Conservation (phyloP, 371 early-diverging fungal species). For the Cokeromyces recurvatus region DNA sequence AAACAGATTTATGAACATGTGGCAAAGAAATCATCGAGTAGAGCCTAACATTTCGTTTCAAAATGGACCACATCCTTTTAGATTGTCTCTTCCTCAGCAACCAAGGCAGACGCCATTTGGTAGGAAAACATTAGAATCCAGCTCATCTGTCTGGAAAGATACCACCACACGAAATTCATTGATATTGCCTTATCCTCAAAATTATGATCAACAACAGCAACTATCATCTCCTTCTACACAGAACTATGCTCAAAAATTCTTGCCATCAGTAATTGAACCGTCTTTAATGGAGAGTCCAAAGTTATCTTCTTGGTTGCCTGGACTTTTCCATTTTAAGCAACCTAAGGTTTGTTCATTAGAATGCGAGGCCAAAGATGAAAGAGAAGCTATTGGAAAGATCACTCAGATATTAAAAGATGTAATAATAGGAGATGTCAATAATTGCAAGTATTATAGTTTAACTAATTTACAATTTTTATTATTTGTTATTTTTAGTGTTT, state of each 20-base stretch:
- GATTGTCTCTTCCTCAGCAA: too few species aligned
- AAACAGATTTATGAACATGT: slow-evolving; percentile 15
- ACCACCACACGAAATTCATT: neutral
- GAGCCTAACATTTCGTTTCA: slow-evolving; percentile 12
- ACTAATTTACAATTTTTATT: neutral
- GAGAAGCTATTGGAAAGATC: slow-evolving; percentile 42
- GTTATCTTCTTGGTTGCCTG: slow-evolving; percentile 12
- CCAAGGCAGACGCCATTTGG: slow-evolving; percentile 2
- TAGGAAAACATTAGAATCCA: slow-evolving; percentile 19
- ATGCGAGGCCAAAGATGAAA: slow-evolving; percentile 39
- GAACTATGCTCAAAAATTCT: too few species aligned
- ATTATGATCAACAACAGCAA: neutral
- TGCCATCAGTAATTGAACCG: neutral
- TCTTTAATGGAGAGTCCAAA: slow-evolving; percentile 4
- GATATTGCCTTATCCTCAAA: neutral
- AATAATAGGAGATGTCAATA: too few species aligned
- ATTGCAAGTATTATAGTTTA: neutral
- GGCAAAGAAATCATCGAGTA: slow-evolving; percentile 14
- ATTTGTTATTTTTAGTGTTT: slow-evolving; percentile 20
- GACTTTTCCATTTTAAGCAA: slow-evolving; percentile 20
- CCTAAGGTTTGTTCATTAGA: slow-evolving; percentile 36
- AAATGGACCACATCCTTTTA: too few species aligned
- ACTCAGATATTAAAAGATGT: slow-evolving; percentile 42
- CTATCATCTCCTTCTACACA: neutral
- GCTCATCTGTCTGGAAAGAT: slow-evolving; percentile 22